A percentile compares a stretch with the other conserved stretches of the same genome.
These are phyloP conservation scores for Calycina herbarum DNA, from an alignment of 2,329 filamentous ascomycete genomes.

Conservation along the genomic window DNA sequence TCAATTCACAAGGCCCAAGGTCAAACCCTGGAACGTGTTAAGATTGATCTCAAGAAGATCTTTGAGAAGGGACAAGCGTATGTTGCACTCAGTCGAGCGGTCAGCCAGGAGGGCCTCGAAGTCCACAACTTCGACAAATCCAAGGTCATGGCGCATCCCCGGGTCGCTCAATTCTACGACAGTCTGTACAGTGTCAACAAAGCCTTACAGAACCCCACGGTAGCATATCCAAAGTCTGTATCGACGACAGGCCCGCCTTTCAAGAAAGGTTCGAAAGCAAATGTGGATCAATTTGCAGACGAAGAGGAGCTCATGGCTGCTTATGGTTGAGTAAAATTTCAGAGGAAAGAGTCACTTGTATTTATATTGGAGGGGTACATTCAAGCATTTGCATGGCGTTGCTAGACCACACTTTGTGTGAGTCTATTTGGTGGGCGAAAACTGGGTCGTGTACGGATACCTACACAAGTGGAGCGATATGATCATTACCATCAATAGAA, in stretches of 20 bases:
- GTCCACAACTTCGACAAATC: constrained; percentile 83
- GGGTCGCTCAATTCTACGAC: constrained; percentile 82
- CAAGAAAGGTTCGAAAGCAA: constrained; percentile 15
- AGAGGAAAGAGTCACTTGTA: not conserved
- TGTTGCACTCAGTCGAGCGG: constrained; percentile 91
- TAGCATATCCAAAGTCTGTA: constrained; percentile 24
- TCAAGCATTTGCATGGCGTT: constrained; percentile 17
- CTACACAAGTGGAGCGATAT: not conserved
- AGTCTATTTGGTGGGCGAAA: not conserved
- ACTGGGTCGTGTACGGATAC: not conserved
- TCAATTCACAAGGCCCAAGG: constrained; percentile 98
- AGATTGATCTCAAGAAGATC: constrained; percentile 86
- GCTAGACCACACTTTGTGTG: not conserved
- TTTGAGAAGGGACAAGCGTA: constrained; percentile 99
- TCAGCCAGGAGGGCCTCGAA: constrained; percentile 81
- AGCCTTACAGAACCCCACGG: constrained; percentile 35
- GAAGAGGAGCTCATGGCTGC: constrained; percentile 49
- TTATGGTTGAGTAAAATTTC: constrained; percentile 40
- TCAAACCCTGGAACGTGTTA: constrained; percentile 84
- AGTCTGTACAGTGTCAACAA: constrained; percentile 75
- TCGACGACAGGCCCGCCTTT: constrained; percentile 28
- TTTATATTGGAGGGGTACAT: not conserved
- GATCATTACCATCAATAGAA: not conserved
- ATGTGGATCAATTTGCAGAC: constrained; percentile 41
- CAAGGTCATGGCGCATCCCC: constrained; percentile 92